Evolutionary conservation across 1,139 yeast species (phyloP).

Genomic region (Kurtzmaniella natalensis): DNA sequence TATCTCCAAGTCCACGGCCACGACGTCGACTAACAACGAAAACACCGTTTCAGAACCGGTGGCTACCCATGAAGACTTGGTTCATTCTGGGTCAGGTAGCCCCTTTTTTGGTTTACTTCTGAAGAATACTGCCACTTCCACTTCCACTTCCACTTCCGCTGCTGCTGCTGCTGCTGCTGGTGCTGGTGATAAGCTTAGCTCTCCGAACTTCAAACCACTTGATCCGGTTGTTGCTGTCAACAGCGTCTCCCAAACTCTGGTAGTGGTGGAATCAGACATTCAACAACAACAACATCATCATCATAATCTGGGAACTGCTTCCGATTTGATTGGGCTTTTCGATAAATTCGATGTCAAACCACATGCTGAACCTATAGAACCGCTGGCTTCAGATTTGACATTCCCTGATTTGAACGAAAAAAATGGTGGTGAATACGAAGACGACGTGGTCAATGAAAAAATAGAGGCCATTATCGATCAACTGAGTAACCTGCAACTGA

Average conservation of each 20-base stretch:
- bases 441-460: slow-evolving; percentile 2
- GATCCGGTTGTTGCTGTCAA: slow-evolving; percentile 12
- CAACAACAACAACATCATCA: slow-evolving; percentile 19
- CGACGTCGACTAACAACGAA: slow-evolving; percentile 40
- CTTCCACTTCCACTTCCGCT: neutral
- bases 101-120: slow-evolving; percentile 4
- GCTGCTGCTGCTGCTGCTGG: slow-evolving; percentile 8
- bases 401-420: neutral
- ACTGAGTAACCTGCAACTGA: slow-evolving; percentile 9
- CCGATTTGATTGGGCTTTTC: slow-evolving; percentile 35
- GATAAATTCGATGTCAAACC: slow-evolving; percentile 34
- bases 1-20: slow-evolving; percentile 39
- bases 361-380: slow-evolving; percentile 5
- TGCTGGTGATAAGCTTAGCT: neutral
- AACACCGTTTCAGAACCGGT: slow-evolving; percentile 24
- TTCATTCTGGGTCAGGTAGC: neutral
- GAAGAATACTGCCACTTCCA: slow-evolving; percentile 5
- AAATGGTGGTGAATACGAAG: slow-evolving; percentile 6
- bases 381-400: neutral
- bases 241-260: slow-evolving; percentile 24
- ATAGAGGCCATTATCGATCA: slow-evolving; percentile 9
- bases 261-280: too few species aligned
- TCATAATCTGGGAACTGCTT: slow-evolving; percentile 4
- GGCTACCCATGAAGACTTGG: slow-evolving; percentile 1
- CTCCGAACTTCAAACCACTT: slow-evolving; percentile 9